Percentiles rank a stretch among this genome's conserved stretches.
These are phyloP conservation scores for Calocera cornea DNA, from an alignment of 768 basidiomycete species.

Conservation along the genomic window DNA sequence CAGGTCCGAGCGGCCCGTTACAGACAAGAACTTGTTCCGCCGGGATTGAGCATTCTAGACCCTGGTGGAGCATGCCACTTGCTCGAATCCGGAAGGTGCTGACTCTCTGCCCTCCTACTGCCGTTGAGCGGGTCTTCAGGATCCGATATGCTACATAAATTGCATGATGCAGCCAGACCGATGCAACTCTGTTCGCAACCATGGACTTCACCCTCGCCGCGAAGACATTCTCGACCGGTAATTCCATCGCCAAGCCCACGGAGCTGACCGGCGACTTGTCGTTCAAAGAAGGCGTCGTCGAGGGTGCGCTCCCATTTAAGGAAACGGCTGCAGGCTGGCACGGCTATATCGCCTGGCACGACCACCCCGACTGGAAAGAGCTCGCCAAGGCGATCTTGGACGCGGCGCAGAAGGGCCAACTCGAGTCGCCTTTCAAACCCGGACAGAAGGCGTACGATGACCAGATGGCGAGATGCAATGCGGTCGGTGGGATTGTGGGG, in stretches of 20 bases:
- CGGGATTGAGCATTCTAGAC: too few species aligned
- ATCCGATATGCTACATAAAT: too few species aligned
- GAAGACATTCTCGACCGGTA: background rate
- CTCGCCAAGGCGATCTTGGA: slow-evolving; percentile 31
- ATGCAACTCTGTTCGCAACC: background rate
- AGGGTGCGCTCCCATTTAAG: background rate
- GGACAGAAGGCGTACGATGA: background rate
- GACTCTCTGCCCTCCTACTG: too few species aligned
- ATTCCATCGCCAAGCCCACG: background rate
- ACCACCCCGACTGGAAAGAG: slow-evolving; percentile 33
- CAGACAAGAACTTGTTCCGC: too few species aligned
- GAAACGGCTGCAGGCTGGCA: background rate
- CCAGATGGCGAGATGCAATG: background rate
- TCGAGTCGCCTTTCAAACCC: background rate
- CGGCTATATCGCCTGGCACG: slow-evolving; percentile 40
- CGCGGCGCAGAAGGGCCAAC: slow-evolving; percentile 19
- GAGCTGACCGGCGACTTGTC: background rate
- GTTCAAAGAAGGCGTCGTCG: background rate
- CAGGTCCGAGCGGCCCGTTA: too few species aligned
- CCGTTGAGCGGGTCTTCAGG: too few species aligned
- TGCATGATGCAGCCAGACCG: background rate
- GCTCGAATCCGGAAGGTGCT: too few species aligned
- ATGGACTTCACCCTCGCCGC: background rate
- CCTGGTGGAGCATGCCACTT: too few species aligned
- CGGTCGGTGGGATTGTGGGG: background rate